These are phyloP conservation scores for Sphagnum fallax DNA, from an alignment of 228 moss, liverwort and hornwort genomes.

Conservation along the genomic window DNA sequence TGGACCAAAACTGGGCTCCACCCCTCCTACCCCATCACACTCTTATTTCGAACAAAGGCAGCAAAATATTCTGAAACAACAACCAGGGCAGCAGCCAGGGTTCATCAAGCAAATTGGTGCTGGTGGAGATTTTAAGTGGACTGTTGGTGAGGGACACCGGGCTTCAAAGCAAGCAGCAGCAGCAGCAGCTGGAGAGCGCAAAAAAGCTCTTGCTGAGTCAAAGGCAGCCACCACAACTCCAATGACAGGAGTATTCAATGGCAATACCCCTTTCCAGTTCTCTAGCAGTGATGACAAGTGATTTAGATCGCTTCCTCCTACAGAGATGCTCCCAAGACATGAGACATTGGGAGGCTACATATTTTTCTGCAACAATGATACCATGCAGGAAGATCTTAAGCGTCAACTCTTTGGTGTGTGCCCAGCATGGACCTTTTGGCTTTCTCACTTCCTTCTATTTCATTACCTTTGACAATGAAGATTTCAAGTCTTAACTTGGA, in stretches of 20 bases:
- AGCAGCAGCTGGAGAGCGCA: constrained; percentile 24
- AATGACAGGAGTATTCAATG: constrained; percentile 97
- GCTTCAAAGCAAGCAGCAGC: constrained; percentile 34
- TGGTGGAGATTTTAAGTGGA: constrained; percentile 35
- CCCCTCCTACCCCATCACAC: constrained; percentile 19
- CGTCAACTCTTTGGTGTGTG: constrained; percentile 88
- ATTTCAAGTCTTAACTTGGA: too few species aligned
- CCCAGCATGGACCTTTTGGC: background rate
- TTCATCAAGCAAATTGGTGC: constrained; percentile 14
- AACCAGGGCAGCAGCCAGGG: constrained; percentile 24
- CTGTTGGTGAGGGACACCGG: constrained; percentile 38
- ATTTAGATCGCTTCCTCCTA: constrained; percentile 89
- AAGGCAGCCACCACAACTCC: constrained; percentile 13
- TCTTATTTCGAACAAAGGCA: constrained; percentile 57
- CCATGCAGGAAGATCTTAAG: constrained; percentile 99
- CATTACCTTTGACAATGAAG: too few species aligned
- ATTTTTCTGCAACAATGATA: constrained; percentile 98
- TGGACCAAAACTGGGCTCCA: constrained; percentile 38
- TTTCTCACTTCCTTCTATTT: background rate
- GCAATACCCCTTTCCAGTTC: constrained; percentile 83
- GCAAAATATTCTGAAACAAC: constrained; percentile 37
- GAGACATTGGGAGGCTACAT: constrained; percentile 92
- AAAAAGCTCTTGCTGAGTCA: constrained; percentile 6
- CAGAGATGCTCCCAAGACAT: constrained; percentile 86
- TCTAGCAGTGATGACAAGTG: constrained; percentile 85